Percentiles rank a stretch among this genome's conserved stretches.
phyloP scores from a whole-genome alignment of 495 filamentous ascomycete genomes.

The Trichocladium uniseriatum region DNA sequence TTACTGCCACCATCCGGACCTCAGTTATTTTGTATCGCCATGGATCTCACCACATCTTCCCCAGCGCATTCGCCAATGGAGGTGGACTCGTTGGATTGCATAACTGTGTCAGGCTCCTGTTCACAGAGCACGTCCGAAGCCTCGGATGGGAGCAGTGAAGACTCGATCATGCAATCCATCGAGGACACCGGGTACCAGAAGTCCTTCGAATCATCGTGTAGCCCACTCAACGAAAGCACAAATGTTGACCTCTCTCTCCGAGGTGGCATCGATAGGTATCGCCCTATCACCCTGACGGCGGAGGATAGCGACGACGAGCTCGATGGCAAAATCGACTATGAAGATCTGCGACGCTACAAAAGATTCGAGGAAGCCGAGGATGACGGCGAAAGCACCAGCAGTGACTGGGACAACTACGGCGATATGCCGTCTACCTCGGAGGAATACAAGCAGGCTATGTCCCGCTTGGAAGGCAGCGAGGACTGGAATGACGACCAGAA shows the following conservation, averaged over 20 bases:
- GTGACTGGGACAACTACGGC: conserved; percentile 24
- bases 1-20: not conserved
- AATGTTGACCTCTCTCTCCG: not conserved
- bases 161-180: too few species aligned
- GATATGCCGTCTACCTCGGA: conserved; percentile 6
- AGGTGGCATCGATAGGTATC: not conserved
- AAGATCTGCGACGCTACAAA: not conserved
- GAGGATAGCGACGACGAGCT: not conserved
- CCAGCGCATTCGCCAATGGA: not conserved
- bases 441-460: conserved; percentile 14
- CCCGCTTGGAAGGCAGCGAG: conserved; percentile 16
- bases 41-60: not conserved
- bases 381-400: conserved; percentile 13
- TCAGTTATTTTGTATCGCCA: not conserved
- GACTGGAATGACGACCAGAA: conserved; percentile 22
- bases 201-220: not conserved
- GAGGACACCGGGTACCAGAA: not conserved
- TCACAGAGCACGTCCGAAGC: not conserved
- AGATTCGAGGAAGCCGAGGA: not conserved
- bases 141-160: not conserved
- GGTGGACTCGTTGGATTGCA: not conserved
- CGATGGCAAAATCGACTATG: not conserved
- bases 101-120: not conserved
- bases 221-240: not conserved
- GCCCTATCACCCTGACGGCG: too few species aligned